These are phyloP conservation scores for Talaromyces atroroseus DNA, from an alignment of 2,329 filamentous ascomycete species.

Conservation along the genomic window DNA sequence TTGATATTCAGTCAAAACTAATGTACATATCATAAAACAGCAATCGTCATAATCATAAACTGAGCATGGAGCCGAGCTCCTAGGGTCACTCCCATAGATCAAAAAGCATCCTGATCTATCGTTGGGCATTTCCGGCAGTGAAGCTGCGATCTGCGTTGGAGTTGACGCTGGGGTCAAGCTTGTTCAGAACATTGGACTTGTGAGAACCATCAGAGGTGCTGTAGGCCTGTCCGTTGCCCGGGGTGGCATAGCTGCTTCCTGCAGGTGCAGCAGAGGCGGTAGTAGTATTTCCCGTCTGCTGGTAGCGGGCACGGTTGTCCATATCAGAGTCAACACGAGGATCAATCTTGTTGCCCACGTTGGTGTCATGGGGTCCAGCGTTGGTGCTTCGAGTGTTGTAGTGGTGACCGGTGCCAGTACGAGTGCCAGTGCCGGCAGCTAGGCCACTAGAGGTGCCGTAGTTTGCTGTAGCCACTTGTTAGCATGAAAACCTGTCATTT, in stretches of 20 bases:
- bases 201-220: slow-evolving; percentile 37
- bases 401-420: not conserved
- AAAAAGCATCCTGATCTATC: slow-evolving; percentile 1
- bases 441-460: slow-evolving; percentile 17
- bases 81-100: not conserved
- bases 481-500: slow-evolving; percentile 3
- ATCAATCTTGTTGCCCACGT: slow-evolving; percentile 28
- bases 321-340: slow-evolving; percentile 38
- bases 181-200: slow-evolving; percentile 41
- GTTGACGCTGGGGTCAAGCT: slow-evolving; percentile 50
- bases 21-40: slow-evolving; percentile 1
- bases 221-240: slow-evolving; percentile 5
- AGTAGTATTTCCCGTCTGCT: slow-evolving; percentile 11
- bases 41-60: not conserved
- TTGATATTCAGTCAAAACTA: not conserved
- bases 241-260: slow-evolving; percentile 14
- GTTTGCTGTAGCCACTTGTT: slow-evolving; percentile 37
- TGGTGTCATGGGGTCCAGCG: slow-evolving; percentile 32
- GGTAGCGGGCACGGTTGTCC: slow-evolving; percentile 13
- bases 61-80: not conserved
- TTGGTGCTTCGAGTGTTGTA: slow-evolving; percentile 24
- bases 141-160: slow-evolving; percentile 37
- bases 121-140: not conserved
- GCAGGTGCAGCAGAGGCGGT: slow-evolving; percentile 3
- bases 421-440: not conserved